A percentile compares a stretch with the other conserved stretches of the same genome.
Evolutionary conservation across 331 rosid genomes (phyloP).

Genomic region (Saraca asoca): DNA sequence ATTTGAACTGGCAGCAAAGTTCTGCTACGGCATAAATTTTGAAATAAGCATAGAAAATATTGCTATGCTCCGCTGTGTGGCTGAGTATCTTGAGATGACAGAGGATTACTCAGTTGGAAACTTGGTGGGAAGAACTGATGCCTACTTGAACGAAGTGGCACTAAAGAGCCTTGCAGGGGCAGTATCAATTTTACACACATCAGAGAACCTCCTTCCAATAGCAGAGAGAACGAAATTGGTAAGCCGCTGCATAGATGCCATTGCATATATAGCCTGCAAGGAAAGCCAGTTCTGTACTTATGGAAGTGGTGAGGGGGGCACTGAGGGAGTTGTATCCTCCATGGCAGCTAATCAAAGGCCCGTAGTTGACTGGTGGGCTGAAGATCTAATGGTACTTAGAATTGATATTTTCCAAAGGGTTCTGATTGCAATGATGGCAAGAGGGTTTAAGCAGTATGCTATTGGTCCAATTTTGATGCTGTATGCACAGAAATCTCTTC

Average conservation of each 20-base stretch:
- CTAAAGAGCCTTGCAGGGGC: constrained; percentile 73
- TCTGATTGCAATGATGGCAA: constrained; percentile 86
- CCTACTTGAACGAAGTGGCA: constrained; percentile 81
- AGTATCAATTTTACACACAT: constrained; percentile 61
- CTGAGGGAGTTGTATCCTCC: constrained; percentile 47
- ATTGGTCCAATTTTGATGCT: constrained; percentile 91
- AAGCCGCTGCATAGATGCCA: constrained; percentile 77
- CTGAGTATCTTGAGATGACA: constrained; percentile 93
- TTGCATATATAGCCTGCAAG: constrained; percentile 71
- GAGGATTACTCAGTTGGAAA: constrained; percentile 82
- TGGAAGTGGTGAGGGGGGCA: constrained; percentile 38
- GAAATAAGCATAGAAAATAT: constrained; percentile 79
- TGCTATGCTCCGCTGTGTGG: constrained; percentile 74
- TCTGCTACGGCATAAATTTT: constrained; percentile 91
- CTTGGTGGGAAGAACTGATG: constrained; percentile 75
- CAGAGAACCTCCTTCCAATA: constrained; percentile 71
- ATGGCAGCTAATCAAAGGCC: constrained; percentile 50
- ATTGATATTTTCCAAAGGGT: constrained; percentile 89
- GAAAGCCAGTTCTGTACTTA: constrained; percentile 68
- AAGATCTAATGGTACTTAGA: constrained; percentile 80
- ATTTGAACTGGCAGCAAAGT: constrained; percentile 91
- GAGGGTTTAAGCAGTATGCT: constrained; percentile 87
- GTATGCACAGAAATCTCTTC: constrained; percentile 93
- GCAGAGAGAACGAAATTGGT: constrained; percentile 83
- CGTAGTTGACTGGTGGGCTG: constrained; percentile 95